Conservation (phyloP, 208 protist species). For the Trypanosoma conorhini region DNA sequence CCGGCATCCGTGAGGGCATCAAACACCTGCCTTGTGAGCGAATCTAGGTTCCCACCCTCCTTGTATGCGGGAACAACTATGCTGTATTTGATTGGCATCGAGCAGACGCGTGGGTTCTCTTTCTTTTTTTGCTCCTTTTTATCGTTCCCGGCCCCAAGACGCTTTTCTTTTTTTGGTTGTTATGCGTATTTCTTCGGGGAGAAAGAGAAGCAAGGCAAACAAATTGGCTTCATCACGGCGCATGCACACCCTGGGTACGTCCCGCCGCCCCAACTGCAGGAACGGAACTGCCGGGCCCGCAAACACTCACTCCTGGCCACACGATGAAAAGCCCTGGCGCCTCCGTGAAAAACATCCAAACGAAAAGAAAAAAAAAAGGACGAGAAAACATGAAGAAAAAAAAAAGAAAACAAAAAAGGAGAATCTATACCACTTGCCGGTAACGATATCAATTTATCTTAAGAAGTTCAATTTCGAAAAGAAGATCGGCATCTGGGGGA, state of each 20-base stretch:
- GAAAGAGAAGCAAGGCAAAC: background rate
- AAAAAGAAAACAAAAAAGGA: conserved; percentile 11
- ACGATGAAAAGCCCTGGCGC: background rate
- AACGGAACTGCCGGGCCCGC: too few relatives aligned
- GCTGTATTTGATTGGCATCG: conserved; percentile 54
- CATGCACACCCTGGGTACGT: too few relatives aligned
- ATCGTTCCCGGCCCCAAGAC: background rate
- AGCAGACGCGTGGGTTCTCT: background rate
- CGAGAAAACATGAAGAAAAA: background rate
- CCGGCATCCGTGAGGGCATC: conserved; percentile 49
- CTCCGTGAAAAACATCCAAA: background rate
- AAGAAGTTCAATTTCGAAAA: conserved; percentile 92
- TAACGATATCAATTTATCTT: conserved; percentile 41
- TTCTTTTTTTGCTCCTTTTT: background rate
- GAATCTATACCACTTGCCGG: background rate
- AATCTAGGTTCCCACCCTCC: conserved; percentile 80
- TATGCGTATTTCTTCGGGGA: background rate
- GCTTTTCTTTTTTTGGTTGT: background rate
- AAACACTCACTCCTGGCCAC: too few relatives aligned
- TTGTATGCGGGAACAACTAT: conserved; percentile 89
- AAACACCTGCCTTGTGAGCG: conserved; percentile 76
- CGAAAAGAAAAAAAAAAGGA: background rate
- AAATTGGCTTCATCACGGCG: background rate
- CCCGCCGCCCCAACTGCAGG: too few relatives aligned
- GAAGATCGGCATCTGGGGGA: conserved; percentile 64